Base-by-base conservation (phyloP, 2,329 filamentous ascomycete species). In the Rhinocladiella similis region DNA sequence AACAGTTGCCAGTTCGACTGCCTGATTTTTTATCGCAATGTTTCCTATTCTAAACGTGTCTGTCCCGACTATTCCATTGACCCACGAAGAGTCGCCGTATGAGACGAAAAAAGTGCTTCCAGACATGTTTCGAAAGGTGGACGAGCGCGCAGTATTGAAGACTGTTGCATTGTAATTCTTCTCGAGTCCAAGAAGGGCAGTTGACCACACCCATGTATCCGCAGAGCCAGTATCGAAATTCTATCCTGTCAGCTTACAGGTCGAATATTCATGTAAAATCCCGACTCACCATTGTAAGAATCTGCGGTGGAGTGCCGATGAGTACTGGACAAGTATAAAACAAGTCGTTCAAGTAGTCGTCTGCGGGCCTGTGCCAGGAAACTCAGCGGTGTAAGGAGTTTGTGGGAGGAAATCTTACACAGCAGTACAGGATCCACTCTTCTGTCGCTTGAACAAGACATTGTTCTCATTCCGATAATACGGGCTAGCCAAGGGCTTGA, bases 211-310 rank as follows among this genome's bases (percentile, higher is more conserved):
- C 87, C 85, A 90, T 19, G 88, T 76, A 73, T 90, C 87, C 18
- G 85, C 80, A 10, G 84, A 88, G 18, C 86, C 86, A 38, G 86
- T 89, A 68, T 90, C 87, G 59, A 90, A 89, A 66, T 89, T 81
- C 29, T 33, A 33, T 12, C 29, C 10, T 33, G 29, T 33, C 29
- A 33, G 29, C 29, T 33, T 33, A 33, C 29, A 33, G 29, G 6
- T 33, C 29, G 7, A 9, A 12, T 33, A 33, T 33, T 12, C 6
- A 33, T 3, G 3, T 33, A 12, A n/a, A n/a, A 33, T 7, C 10
- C 29, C 10, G 29, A 33, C 29, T 33, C 29, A 33, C 29, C 33
- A 62, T 48, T 61, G 78, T 79, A 42, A 86, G 63, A 45, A 73
- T 83, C 73, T 90, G 86, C 1, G 78, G 70, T 14, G 86, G 86